Evolutionary conservation across 441 rosid species (phyloP).

Genomic region (Populus trichocarpa): DNA sequence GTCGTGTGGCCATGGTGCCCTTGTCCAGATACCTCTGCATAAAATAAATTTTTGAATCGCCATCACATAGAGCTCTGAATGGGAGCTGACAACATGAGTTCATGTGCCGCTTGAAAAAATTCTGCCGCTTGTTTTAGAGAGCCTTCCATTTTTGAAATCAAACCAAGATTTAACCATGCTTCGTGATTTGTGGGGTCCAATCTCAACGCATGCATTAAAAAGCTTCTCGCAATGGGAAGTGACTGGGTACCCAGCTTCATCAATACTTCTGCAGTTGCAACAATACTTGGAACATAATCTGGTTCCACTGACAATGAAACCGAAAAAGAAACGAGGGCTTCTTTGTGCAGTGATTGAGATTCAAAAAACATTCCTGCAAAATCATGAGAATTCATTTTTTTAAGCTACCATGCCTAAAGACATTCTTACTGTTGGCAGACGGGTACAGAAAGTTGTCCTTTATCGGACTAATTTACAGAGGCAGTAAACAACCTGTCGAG

Average conservation of each 20-base stretch:
- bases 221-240: slow-evolving; percentile 69
- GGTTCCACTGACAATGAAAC: slow-evolving; percentile 69
- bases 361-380: slow-evolving; percentile 61
- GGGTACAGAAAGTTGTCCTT: background rate
- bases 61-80: slow-evolving; percentile 47
- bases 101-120: slow-evolving; percentile 88
- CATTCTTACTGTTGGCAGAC: background rate
- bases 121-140: slow-evolving; percentile 75
- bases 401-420: background rate
- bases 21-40: background rate
- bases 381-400: background rate
- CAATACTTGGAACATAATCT: slow-evolving; percentile 75
- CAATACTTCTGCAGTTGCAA: slow-evolving; percentile 67
- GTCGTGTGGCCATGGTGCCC: background rate
- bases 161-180: slow-evolving; percentile 82
- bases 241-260: slow-evolving; percentile 57
- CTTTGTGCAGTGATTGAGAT: slow-evolving; percentile 61
- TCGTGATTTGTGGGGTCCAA: slow-evolving; percentile 71
- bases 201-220: slow-evolving; percentile 74
- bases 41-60: slow-evolving; percentile 5
- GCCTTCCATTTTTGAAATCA: slow-evolving; percentile 79
- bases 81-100: slow-evolving; percentile 71
- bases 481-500: slow-evolving; percentile 47
- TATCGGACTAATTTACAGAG: background rate
- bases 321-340: slow-evolving; percentile 69